Percentiles rank a stretch among this genome's conserved stretches.
These are phyloP conservation scores for Allium sativum DNA, from an alignment of 106 monocot genomes.

Conservation along the genomic window DNA sequence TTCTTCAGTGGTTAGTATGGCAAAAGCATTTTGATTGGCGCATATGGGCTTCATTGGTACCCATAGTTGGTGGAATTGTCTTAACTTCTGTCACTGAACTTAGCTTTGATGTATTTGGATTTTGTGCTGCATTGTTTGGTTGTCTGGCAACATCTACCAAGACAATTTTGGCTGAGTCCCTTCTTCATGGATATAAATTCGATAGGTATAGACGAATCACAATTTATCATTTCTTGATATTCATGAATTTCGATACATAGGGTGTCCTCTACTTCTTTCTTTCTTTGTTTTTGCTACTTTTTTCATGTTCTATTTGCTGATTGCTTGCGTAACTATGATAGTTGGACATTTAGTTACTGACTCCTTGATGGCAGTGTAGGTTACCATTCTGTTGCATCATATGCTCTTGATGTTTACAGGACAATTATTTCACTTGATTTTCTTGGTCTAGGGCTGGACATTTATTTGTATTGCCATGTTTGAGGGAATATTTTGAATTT, in stretches of 20 bases:
- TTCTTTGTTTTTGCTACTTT: not conserved
- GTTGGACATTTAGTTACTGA: no score
- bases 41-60: conserved; percentile 81
- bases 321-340: no score
- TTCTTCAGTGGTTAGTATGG: conserved; percentile 95
- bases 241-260: not conserved
- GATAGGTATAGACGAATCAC: conserved; percentile 10
- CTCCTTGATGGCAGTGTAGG: no score
- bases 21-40: conserved; percentile 73
- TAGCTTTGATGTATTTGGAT: conserved; percentile 83
- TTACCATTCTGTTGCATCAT: no score
- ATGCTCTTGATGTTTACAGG: no score
- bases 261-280: not conserved
- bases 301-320: no score
- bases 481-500: no score
- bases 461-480: no score
- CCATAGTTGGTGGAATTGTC: conserved; percentile 92
- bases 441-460: no score
- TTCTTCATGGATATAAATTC: conserved; percentile 91
- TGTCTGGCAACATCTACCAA: conserved; percentile 94
- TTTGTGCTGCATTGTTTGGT: conserved; percentile 92
- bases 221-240: not conserved
- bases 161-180: conserved; percentile 89
- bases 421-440: no score
- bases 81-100: conserved; percentile 84